Conservation (phyloP, 495 filamentous ascomycete species). For the Echria macrotheca region DNA sequence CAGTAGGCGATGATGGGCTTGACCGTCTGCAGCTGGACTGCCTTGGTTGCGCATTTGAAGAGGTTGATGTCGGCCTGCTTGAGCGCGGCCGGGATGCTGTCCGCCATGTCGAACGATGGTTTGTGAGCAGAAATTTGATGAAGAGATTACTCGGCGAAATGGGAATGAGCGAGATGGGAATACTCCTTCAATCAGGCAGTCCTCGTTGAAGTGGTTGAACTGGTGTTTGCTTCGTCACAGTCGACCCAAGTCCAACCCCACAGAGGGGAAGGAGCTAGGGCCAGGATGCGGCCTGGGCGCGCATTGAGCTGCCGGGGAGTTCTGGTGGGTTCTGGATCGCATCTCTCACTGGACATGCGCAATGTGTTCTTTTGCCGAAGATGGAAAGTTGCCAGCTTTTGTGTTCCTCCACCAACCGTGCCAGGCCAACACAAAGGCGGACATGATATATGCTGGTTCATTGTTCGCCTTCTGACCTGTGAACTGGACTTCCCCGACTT, state of each 20-base stretch:
- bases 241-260: too few species aligned
- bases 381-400: conserved; percentile 32
- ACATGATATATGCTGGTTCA: too few species aligned
- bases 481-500: too few species aligned
- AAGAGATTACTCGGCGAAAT: background rate
- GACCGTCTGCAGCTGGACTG: conserved; percentile 73
- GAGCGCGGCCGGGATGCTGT: conserved; percentile 62
- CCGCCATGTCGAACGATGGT: conserved; percentile 53
- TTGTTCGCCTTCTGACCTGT: too few species aligned
- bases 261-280: conserved; percentile 23
- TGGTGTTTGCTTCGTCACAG: too few species aligned
- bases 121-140: background rate
- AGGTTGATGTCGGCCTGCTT: conserved; percentile 70
- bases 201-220: too few species aligned
- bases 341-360: conserved; percentile 14
- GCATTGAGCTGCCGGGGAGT: conserved; percentile 1
- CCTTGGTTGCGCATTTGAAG: conserved; percentile 65
- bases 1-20: conserved; percentile 90
- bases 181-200: too few species aligned
- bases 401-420: conserved; percentile 11
- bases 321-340: conserved; percentile 19
- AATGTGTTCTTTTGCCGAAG: conserved; percentile 39
- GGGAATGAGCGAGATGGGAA: background rate
- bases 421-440: background rate
- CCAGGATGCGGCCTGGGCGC: conserved; percentile 13